Base-by-base conservation (phyloP, 805 yeast species). In the Barnettozyma wickerhamii region DNA sequence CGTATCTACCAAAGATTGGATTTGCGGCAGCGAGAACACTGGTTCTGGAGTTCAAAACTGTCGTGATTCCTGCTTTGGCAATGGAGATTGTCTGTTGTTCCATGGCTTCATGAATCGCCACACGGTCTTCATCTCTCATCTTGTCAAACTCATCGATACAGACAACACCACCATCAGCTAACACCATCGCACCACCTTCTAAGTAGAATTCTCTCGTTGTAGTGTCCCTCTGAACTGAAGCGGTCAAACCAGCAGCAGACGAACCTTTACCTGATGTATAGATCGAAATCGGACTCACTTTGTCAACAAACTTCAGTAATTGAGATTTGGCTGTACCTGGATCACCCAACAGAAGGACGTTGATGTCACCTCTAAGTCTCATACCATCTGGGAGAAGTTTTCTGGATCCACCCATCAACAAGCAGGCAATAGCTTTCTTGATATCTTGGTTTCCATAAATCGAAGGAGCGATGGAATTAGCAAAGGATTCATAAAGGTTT, bases 101-200 rank as follows among this genome's bases (percentile, higher is more conserved):
- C 99, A 93, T 93, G 10, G 99, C 99, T 71, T 93, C 99, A 64
- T 93, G 99, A 51, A 93, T 93, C 0, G 99, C 98, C 29, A 93
- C 98, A 59, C 99, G 76, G 64, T 93, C 99, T 61, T 93, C 98
- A 58, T 93, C 99, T 61, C 98, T 75, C 99, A 93, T 93, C 71
- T 93, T 93, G 64, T 93, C 99, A 59, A 93, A 93, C 73, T 93
- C 99, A 70, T 93, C 99, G 58, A 93, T 93, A 74, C 98, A 93
- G 35, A 91, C 97, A 37, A 93, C 97, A 50, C 99, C 99, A 30
- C 98, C 98, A 66, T 93, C 99, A 0, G 99, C 99, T 37, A 93
- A 70, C n/a, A 93, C 99, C 97, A 93, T 90, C 7, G 99, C 99
- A 65, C 99, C 99, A 45, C 99, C 99, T 74, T 93, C 99, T 40